These are phyloP conservation scores for Desmodesmus armatus DNA, from an alignment of 139 green algal genomes.

Conservation along the genomic window DNA sequence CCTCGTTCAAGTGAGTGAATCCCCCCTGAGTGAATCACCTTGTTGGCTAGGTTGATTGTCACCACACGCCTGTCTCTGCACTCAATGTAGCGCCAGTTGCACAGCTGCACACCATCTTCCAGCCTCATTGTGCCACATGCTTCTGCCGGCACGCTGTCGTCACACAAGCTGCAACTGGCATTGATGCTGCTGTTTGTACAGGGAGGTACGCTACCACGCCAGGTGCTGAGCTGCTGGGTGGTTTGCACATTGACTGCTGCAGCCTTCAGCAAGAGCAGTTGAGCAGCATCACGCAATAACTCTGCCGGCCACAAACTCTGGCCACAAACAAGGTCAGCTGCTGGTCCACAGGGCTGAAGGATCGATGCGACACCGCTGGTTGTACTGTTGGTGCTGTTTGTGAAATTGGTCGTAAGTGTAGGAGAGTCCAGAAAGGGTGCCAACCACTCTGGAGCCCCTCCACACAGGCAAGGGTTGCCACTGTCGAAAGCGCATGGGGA, in stretches of 20 bases:
- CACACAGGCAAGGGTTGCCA: constrained; percentile 19
- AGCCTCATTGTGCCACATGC: not conserved
- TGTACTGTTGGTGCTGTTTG: not conserved
- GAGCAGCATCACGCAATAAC: not conserved
- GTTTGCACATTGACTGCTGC: constrained; percentile 7
- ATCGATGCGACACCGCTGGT: not conserved
- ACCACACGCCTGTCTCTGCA: constrained; percentile 35
- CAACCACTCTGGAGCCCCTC: not conserved
- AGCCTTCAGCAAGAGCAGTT: constrained; percentile 14
- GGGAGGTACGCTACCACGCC: not conserved
- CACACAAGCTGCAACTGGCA: constrained; percentile 21
- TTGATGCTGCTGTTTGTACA: constrained; percentile 27
- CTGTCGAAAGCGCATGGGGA: not conserved
- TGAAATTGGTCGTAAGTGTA: too few relatives aligned
- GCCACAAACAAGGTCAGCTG: not conserved
- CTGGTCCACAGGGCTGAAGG: not conserved
- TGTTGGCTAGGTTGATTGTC: not conserved
- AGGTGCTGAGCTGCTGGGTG: not conserved
- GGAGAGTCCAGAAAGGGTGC: too few relatives aligned
- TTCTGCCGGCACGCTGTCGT: not conserved
- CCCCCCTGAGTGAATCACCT: too few relatives aligned
- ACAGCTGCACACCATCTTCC: not conserved
- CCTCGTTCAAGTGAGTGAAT: too few relatives aligned
- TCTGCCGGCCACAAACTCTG: not conserved
- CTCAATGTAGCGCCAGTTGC: constrained; percentile 40